Percentiles rank a stretch among this genome's conserved stretches.
phyloP scores from a whole-genome alignment of 306 rosid genomes.

The Arachis stenosperma region DNA sequence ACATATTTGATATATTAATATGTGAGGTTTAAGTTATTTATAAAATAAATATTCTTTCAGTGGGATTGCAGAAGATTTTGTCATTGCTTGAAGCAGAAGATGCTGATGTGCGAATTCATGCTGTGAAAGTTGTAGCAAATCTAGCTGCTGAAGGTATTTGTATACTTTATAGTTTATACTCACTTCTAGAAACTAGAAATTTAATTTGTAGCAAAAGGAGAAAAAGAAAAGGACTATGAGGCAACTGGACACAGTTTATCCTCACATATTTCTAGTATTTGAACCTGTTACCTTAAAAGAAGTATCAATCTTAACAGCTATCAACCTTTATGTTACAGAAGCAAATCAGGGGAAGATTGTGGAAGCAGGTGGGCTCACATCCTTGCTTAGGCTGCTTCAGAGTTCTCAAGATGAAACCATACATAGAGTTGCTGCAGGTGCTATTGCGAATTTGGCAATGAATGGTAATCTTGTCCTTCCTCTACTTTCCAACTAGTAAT shows the following conservation, averaged over 20 bases:
- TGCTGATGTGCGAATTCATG: constrained; percentile 90
- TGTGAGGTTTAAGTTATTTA: constrained; percentile 34
- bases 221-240: no score
- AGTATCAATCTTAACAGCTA: constrained; percentile 29
- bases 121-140: constrained; percentile 99
- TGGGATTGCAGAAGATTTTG: constrained; percentile 97
- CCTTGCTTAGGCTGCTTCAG: constrained; percentile 83
- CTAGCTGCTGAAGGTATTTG: constrained; percentile 95
- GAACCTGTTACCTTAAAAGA: constrained; percentile 24
- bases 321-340: constrained; percentile 56
- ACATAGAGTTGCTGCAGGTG: constrained; percentile 99
- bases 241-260: neutral
- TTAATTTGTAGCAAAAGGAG: neutral
- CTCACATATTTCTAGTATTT: constrained; percentile 29
- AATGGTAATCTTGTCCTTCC: constrained; percentile 60
- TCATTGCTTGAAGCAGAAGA: constrained; percentile 98
- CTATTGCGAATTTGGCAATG: constrained; percentile 98
- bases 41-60: constrained; percentile 49
- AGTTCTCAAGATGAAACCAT: constrained; percentile 89
- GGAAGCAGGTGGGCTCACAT: constrained; percentile 93
- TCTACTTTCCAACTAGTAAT: neutral
- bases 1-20: constrained; percentile 30
- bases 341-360: constrained; percentile 96
- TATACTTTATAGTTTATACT: constrained; percentile 10
- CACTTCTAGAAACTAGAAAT: neutral